Conservation (phyloP, 371 early-diverging fungal species). For the Mortierella sp. region DNA sequence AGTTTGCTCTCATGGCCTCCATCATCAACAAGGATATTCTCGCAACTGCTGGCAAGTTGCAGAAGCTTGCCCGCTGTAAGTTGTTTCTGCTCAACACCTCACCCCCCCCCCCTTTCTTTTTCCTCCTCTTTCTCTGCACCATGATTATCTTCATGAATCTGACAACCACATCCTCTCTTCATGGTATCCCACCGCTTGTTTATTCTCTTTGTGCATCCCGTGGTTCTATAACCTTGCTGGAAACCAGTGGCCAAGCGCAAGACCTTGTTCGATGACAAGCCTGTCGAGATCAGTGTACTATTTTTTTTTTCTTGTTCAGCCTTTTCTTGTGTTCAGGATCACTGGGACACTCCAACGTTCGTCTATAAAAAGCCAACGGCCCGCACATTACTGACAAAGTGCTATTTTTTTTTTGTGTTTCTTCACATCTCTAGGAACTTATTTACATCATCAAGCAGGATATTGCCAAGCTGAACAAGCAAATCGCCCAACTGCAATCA, state of each 20-base stretch:
- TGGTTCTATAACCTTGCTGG: neutral
- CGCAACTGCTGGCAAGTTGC: slow-evolving; percentile 69
- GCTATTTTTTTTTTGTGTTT: neutral
- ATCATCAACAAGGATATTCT: slow-evolving; percentile 75
- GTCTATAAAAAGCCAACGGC: neutral
- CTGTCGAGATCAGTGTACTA: slow-evolving; percentile 76
- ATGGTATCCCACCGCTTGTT: neutral
- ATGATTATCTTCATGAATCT: too few species aligned
- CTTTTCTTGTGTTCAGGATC: neutral
- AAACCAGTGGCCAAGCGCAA: slow-evolving; percentile 76
- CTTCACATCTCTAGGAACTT: slow-evolving; percentile 72
- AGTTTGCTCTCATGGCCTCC: slow-evolving; percentile 74
- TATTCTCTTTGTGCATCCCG: neutral
- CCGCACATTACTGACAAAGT: neutral
- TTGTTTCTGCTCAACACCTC: neutral
- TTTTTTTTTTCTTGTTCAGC: neutral
- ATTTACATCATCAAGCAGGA: slow-evolving; percentile 95
- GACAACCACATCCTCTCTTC: too few species aligned
- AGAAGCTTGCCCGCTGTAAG: slow-evolving; percentile 73
- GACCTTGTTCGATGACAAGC: slow-evolving; percentile 79
- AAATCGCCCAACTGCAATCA: slow-evolving; percentile 86
- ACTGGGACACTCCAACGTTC: too few species aligned
- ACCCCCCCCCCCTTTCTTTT: slow-evolving; percentile 1
- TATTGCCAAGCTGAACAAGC: slow-evolving; percentile 90
- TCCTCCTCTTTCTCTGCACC: neutral